These are phyloP conservation scores for Hydnomerulius pinastri DNA, from an alignment of 768 basidiomycete species.

Conservation along the genomic window DNA sequence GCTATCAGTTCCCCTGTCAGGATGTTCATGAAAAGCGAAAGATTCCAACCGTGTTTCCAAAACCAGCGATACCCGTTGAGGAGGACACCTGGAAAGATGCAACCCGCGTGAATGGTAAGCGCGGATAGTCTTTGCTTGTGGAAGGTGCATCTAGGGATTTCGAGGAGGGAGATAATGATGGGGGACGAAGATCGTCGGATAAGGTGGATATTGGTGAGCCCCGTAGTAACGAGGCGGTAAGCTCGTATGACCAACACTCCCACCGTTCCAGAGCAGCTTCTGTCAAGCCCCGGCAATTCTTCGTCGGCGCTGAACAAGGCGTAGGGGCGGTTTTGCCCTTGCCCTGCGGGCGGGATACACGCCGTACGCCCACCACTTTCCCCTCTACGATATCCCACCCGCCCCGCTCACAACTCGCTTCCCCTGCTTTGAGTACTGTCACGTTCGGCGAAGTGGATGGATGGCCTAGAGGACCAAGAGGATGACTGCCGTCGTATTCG, in stretches of 20 bases:
- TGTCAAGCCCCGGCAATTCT: constrained; percentile 48
- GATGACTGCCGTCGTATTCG: constrained; percentile 28
- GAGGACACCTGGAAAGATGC: constrained; percentile 55
- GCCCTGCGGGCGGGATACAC: constrained; percentile 52
- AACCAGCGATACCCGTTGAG: constrained; percentile 64
- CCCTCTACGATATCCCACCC: constrained; percentile 68
- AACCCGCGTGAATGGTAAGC: constrained; percentile 81
- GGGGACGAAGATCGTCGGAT: constrained; percentile 21
- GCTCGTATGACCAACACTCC: constrained; percentile 83
- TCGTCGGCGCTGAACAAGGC: constrained; percentile 12
- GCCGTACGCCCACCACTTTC: constrained; percentile 68
- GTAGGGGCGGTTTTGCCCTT: constrained; percentile 26
- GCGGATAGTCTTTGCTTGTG: constrained; percentile 38
- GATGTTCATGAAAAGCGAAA: constrained; percentile 26
- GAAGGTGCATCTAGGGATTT: constrained; percentile 1
- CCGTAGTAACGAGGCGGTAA: constrained; percentile 46
- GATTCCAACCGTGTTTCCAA: constrained; percentile 64
- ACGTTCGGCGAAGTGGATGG: constrained; percentile 47
- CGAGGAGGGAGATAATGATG: constrained; percentile 7
- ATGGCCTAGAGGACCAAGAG: constrained; percentile 38
- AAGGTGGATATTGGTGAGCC: constrained; percentile 55
- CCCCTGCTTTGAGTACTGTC: constrained; percentile 52
- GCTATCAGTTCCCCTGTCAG: background rate
- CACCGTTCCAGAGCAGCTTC: constrained; percentile 71
- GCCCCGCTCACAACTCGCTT: constrained; percentile 71